Evolutionary conservation across 2,329 filamentous ascomycete genomes (phyloP), one percentile per base, ranked within the genome.

Genomic region (Apiospora pterosperma): DNA sequence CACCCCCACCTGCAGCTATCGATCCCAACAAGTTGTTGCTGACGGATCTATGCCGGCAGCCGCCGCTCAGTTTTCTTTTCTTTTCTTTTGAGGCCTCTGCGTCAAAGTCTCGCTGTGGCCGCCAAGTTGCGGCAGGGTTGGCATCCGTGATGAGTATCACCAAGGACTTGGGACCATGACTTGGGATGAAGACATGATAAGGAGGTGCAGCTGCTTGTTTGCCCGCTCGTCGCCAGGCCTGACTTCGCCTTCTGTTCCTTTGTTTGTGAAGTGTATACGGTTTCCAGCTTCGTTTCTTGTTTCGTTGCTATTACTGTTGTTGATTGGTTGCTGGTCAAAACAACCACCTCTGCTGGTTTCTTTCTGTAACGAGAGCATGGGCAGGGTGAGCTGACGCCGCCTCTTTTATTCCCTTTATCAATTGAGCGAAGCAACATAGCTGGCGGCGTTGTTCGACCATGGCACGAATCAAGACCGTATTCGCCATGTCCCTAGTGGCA

Each of bases 121-220:
- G 86, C 84, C 10, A 71, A 74, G 61, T 88, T 85, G 85, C 81
- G 48, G 28, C 28, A 55, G 48, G n/a, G 23, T 2, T 36, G 39
- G 23, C 2, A 38, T 61, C 59, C 59, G 39, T 61, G 39, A 19
- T 8, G 4, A 41, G 36, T 61, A 41, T 61, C 59, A 61, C 59
- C 59, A 61, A 23, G 21, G 36, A 31, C 59, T 41, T 41, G 59
- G 39, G 59, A 61, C 36, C 59, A 61, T 36, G 21, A 61, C 14
- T 61, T 61, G 36, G 36, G 59, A 61, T 31, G 59, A 31, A 41
- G 36, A 34, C 16, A 55, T 55, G 48, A 55, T 55, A 55, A 55
- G 48, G 48, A 8, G 48, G 34, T n/a, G n/a, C 48, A 55, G 16
- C 28, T 55, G 28, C 48, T n/a, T 55, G 48, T 34, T 55, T 8